Conservation (phyloP, 192 early-diverging fungal species). For the Coemansia sp. region DNA sequence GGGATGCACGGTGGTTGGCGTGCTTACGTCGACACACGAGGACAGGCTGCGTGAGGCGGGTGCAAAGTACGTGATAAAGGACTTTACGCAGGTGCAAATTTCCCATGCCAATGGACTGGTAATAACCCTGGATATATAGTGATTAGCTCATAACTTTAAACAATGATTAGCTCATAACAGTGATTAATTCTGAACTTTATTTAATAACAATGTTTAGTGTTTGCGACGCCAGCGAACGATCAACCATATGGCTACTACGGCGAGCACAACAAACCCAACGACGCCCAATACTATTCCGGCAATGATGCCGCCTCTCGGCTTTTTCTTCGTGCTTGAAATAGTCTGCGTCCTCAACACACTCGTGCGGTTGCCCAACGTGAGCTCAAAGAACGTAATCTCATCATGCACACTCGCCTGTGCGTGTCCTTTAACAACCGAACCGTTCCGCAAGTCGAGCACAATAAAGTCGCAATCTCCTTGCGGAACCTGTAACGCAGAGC, state of each 20-base stretch:
- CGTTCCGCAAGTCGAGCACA: conserved; percentile 29
- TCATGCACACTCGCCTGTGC: conserved; percentile 19
- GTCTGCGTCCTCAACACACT: conserved; percentile 32
- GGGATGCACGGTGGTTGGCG: conserved; percentile 27
- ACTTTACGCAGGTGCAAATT: conserved; percentile 14
- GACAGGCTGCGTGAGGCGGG: conserved; percentile 17
- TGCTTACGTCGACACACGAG: conserved; percentile 27
- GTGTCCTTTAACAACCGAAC: conserved; percentile 30
- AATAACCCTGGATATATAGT: not conserved
- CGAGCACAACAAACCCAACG: conserved; percentile 28
- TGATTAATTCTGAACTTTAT: too few relatives aligned
- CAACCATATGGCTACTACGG: conserved; percentile 18
- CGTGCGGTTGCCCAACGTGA: conserved; percentile 24
- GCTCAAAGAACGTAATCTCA: conserved; percentile 48
- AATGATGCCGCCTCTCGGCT: conserved; percentile 19
- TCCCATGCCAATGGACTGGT: conserved; percentile 8
- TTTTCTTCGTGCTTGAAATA: conserved; percentile 38
- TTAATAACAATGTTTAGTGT: not conserved
- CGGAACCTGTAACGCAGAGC: conserved; percentile 12
- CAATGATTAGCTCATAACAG: too few relatives aligned
- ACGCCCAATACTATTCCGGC: conserved; percentile 45
- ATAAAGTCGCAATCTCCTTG: conserved; percentile 26
- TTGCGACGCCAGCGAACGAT: conserved; percentile 7
- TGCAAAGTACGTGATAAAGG: conserved; percentile 25
- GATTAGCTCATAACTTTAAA: not conserved